Base-by-base conservation (phyloP, 805 yeast genomes). In the Suhomyces sp. region DNA sequence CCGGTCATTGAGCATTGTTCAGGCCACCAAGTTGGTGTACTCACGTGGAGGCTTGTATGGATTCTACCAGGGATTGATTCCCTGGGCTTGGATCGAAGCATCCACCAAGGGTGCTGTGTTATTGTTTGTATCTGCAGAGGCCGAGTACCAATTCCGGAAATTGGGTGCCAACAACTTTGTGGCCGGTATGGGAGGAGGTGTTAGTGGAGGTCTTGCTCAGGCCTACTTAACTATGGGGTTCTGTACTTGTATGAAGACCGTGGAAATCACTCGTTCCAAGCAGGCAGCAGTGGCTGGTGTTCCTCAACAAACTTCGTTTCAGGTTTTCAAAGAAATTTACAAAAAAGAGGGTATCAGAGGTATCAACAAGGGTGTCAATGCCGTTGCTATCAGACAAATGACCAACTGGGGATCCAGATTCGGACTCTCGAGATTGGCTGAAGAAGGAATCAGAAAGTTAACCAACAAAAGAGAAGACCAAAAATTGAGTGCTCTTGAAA, bases 71-170 rank as follows among this genome's bases (percentile, higher is more conserved):
- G 98, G 98, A 20, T 73, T 93, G 57, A 90, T 91, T 46, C 98
- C 98, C 30, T 93, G 98, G 98, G 98, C 98, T 5, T 90, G 98
- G 97, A 85, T 93, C 50, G 98, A 91, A 65, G 98, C 96, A 7
- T 85, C 96, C n/a, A 93, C 98, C 23, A 93, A 93, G 63, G 98
- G 98, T 60, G 97, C 98, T 4, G 96, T 90, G 6, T 71, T 93
- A 38, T 72, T 93, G 48, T 93, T 93, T 53, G 96, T 88, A 21
- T 83, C 95, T 29, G 80, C 95, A 29, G 98, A 93, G 58, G 85
- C 88, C 34, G 98, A 93, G 64, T 87, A 86, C 61, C 76, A 74
- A 31, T 78, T 81, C 51, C 80, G 73, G 53, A 63, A 59, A 21
- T 40, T 82, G 14, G 95, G 95, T 33, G 42, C 75, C 70, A 48